Base-by-base conservation (phyloP, 805 yeast genomes). In the Saccharomyces mikatae region DNA sequence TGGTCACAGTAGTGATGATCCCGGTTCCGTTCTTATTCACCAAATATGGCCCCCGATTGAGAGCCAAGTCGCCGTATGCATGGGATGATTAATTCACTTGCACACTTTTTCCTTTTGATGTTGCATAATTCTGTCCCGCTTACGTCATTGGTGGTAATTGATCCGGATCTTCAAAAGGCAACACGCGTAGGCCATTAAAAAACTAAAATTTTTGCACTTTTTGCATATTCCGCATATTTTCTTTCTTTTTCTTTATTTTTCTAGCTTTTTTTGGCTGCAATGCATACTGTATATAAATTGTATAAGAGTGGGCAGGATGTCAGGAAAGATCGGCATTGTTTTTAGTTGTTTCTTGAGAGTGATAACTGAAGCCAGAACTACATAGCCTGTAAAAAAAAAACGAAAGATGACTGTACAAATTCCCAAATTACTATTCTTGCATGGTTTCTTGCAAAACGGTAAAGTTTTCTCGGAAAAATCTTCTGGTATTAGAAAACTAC, bases 401-500 rank as follows among this genome's bases (percentile, higher is more conserved):
- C 10, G 17, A 36, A 54, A 17, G 9, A 70, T 65, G 70, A 59
- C 69, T 30, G 51, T 61, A 27, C 22, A 46, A 13, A 30, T 41
- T 28, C 64, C 68, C 49, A 83, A 83, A 61, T 76, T 92, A 28
- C 74, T 92, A n/a, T 92, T 94, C 70, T 74, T 94, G 29, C 99
- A 92, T 60, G 98, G 99, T 0, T 90, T 84, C 70, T 82, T 91
- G 14, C 96, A 92, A 75, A 86, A 84, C 58, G 92, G 92, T 6
- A 78, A 85, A 46, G 77, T 85, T 13, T 92, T 92, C 71, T 86
- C 95, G 53, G 88, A 86, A 61, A 92, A 94, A 69, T 84, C 97
- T 0, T 84, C 96, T 1, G 97, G 96, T 2, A 77, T 92, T 28
- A 78, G 98, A 58, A 92, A 94, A 63, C 79, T 83, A 47, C 73